phyloP scores from a whole-genome alignment of 129 eudicot genomes.

The Chrysanthemum seticuspe region DNA sequence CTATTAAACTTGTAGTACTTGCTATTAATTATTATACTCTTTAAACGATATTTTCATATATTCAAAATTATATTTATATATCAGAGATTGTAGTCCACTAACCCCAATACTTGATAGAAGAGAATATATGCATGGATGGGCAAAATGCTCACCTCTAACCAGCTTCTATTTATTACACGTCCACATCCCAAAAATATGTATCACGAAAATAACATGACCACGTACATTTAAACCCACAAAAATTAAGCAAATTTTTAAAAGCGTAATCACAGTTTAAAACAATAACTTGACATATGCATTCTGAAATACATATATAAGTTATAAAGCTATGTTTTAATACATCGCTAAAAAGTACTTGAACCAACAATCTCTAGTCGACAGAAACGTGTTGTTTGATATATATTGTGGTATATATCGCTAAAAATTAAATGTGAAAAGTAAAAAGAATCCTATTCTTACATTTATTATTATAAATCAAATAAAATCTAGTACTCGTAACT shows the following conservation, averaged over 20 bases:
- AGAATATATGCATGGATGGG: constrained; percentile 28
- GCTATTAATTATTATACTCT: no score
- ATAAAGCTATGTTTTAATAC: background rate
- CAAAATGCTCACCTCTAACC: constrained; percentile 27
- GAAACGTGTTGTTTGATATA: background rate
- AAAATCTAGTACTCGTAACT: constrained; percentile 6
- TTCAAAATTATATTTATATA: background rate
- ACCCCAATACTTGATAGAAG: constrained; percentile 17
- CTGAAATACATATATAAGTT: background rate
- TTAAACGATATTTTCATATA: background rate
- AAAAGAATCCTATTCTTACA: constrained; percentile 29
- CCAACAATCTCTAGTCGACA: background rate
- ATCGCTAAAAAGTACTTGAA: background rate
- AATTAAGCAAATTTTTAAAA: background rate
- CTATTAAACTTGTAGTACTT: background rate
- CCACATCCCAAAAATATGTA: constrained; percentile 30
- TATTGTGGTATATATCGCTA: background rate
- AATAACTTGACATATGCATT: background rate
- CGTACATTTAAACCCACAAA: background rate
- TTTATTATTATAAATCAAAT: constrained; percentile 5
- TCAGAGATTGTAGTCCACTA: constrained; percentile 20
- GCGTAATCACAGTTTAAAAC: background rate
- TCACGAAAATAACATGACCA: constrained; percentile 36
- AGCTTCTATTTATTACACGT: constrained; percentile 31
- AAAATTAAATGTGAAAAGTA: constrained; percentile 15